These are phyloP conservation scores for Tubosaeta sp. DNA, from an alignment of 768 basidiomycete genomes.

Conservation along the genomic window DNA sequence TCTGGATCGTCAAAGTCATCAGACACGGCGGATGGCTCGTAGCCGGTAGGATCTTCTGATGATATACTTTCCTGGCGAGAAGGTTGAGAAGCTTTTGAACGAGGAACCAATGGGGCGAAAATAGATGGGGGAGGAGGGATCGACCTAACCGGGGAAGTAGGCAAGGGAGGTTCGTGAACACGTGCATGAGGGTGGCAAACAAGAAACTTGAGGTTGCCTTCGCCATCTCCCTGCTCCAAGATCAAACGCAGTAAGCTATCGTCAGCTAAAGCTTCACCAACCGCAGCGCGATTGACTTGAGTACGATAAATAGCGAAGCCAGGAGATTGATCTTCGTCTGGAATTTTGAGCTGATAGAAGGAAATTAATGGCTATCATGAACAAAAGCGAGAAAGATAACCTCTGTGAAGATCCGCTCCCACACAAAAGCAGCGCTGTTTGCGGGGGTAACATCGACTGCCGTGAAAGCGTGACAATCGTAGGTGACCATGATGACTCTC, in stretches of 20 bases:
- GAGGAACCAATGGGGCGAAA: constrained; percentile 48
- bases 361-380: constrained; percentile 2
- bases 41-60: constrained; percentile 61
- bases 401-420: constrained; percentile 78
- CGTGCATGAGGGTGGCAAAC: constrained; percentile 62
- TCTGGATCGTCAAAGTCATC: constrained; percentile 61
- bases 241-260: constrained; percentile 72
- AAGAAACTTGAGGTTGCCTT: constrained; percentile 80
- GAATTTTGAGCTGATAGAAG: constrained; percentile 60
- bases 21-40: constrained; percentile 54
- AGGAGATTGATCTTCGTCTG: constrained; percentile 71
- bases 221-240: constrained; percentile 65
- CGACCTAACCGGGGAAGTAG: constrained; percentile 40
- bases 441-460: constrained; percentile 70
- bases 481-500: constrained; percentile 59
- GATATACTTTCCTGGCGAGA: constrained; percentile 70
- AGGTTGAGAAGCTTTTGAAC: constrained; percentile 41
- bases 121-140: constrained; percentile 49
- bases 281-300: constrained; percentile 74
- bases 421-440: constrained; percentile 60
- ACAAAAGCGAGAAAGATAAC: constrained; percentile 36
- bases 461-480: constrained; percentile 71
- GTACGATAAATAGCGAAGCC: constrained; percentile 83
- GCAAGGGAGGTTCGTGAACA: constrained; percentile 50
- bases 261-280: constrained; percentile 68